Conservation (phyloP, 108 stramenopile genomes). For the Craspedostauros australis region DNA sequence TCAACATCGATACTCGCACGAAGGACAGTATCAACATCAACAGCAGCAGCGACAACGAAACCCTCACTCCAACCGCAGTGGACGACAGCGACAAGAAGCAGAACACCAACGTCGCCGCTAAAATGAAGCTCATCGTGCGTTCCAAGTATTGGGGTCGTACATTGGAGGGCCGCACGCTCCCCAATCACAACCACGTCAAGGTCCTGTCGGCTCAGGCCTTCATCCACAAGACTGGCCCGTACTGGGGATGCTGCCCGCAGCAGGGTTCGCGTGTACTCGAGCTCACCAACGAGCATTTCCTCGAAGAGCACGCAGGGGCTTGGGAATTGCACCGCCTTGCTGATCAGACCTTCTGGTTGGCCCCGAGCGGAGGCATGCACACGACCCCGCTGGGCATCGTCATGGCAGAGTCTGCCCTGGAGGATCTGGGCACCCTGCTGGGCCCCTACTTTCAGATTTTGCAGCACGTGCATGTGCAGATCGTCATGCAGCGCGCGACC, state of each 20-base stretch:
- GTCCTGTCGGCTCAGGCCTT: conserved; percentile 18
- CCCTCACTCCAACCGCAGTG: not conserved
- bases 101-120: not conserved
- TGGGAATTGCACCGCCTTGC: conserved; percentile 42
- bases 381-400: too few relatives aligned
- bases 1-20: not conserved
- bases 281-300: conserved; percentile 25
- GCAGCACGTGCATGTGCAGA: too few relatives aligned
- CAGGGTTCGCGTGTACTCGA: conserved; percentile 35
- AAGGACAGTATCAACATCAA: not conserved
- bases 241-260: conserved; percentile 36
- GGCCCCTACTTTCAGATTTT: too few relatives aligned
- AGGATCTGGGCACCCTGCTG: too few relatives aligned
- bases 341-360: too few relatives aligned
- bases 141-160: conserved; percentile 29
- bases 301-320: conserved; percentile 5
- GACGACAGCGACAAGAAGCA: not conserved
- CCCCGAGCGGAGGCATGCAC: too few relatives aligned
- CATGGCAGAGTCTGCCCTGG: too few relatives aligned
- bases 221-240: conserved; percentile 15
- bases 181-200: conserved; percentile 9
- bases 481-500: too few relatives aligned
- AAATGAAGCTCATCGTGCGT: conserved; percentile 31
- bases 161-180: conserved; percentile 18
- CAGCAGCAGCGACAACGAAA: not conserved